These are phyloP conservation scores for Taxillus chinensis DNA, from an alignment of 164 flowering plant species.

Conservation along the genomic window DNA sequence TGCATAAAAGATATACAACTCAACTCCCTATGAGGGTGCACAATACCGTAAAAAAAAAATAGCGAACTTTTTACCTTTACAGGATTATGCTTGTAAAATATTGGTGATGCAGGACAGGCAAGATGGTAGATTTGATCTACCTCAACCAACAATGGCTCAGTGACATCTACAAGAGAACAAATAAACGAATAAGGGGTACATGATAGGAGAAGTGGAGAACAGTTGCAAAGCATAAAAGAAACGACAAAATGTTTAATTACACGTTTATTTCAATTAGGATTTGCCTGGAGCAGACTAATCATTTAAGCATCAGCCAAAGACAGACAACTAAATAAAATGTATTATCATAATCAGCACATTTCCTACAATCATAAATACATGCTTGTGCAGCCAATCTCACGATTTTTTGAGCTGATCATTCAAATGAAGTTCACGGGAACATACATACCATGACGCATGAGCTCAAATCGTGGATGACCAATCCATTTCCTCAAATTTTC, in stretches of 20 bases:
- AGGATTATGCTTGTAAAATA: constrained; percentile 87
- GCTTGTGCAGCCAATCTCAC: no score
- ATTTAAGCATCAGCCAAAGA: no score
- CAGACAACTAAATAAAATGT: no score
- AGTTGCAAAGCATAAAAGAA: no score
- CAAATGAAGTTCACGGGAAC: not conserved
- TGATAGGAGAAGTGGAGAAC: no score
- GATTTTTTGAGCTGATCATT: no score
- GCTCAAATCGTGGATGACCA: constrained; percentile 78
- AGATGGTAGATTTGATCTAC: constrained; percentile 94
- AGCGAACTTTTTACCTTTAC: constrained; percentile 43
- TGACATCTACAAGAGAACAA: constrained; percentile 45
- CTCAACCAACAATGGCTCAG: constrained; percentile 79
- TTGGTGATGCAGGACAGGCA: constrained; percentile 97
- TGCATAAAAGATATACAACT: not conserved
- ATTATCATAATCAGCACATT: not conserved
- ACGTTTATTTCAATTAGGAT: no score
- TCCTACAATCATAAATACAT: not conserved
- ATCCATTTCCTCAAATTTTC: constrained; percentile 66
- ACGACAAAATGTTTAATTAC: no score
- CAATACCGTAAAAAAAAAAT: not conserved
- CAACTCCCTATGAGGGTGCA: not conserved
- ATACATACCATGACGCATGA: constrained; percentile 60
- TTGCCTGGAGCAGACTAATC: no score
- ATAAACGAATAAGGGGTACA: not conserved